Percentiles rank a stretch among this genome's conserved stretches.
These are phyloP conservation scores for Camellia japonica DNA, from an alignment of 148 eudicot species.

Conservation along the genomic window DNA sequence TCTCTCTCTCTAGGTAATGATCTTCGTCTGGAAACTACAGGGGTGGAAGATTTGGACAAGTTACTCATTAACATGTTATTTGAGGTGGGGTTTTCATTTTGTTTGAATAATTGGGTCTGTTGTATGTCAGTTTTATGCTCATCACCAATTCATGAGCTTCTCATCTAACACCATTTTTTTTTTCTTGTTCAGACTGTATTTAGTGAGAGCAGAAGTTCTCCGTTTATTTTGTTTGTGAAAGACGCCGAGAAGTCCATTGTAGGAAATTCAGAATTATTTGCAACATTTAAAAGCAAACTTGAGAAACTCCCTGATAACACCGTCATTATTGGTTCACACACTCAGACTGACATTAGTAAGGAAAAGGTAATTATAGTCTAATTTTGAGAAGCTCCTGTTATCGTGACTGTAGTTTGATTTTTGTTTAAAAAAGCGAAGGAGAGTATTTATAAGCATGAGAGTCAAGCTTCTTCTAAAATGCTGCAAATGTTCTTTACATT, in stretches of 20 bases:
- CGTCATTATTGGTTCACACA: slow-evolving; percentile 79
- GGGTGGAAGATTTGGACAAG: slow-evolving; percentile 76
- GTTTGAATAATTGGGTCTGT: not conserved
- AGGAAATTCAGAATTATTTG: slow-evolving; percentile 65
- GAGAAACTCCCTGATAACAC: slow-evolving; percentile 82
- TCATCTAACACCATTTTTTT: not conserved
- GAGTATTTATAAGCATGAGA: not conserved
- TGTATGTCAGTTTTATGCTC: not conserved
- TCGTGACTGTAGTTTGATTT: slow-evolving; percentile 9
- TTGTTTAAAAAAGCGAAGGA: not conserved
- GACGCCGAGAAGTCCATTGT: slow-evolving; percentile 86
- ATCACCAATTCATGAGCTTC: not conserved
- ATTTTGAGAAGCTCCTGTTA: slow-evolving; percentile 1
- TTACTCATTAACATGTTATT: slow-evolving; percentile 65
- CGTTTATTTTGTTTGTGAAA: slow-evolving; percentile 84
- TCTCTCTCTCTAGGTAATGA: slow-evolving; percentile 49
- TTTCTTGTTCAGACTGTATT: slow-evolving; percentile 38
- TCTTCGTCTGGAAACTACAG: slow-evolving; percentile 70
- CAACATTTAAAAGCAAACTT: slow-evolving; percentile 64
- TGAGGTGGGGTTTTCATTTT: slow-evolving; percentile 47
- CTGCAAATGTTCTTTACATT: not conserved
- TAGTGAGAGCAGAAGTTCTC: slow-evolving; percentile 66
- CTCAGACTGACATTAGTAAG: slow-evolving; percentile 77
- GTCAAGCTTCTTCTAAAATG: not conserved
- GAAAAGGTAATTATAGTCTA: slow-evolving; percentile 61